Percentiles rank a stretch among this genome's conserved stretches.
These are phyloP conservation scores for Mucor saturninus DNA, from an alignment of 371 early-diverging fungal species.

Conservation along the genomic window DNA sequence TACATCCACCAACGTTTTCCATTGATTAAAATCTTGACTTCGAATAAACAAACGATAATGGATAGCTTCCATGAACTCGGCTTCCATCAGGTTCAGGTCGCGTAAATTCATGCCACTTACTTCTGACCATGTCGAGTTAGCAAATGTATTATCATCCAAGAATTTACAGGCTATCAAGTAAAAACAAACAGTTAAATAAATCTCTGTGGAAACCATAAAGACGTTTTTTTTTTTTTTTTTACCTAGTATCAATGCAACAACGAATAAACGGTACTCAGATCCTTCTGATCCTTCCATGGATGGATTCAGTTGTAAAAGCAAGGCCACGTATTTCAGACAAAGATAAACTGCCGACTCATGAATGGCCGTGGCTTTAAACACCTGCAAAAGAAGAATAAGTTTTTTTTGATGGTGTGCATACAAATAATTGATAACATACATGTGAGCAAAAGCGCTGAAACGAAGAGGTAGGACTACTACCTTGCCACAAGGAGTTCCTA, in stretches of 20 bases:
- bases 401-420: too few relatives aligned
- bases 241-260: conserved; percentile 76
- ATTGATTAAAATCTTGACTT: conserved; percentile 55
- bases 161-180: too few relatives aligned
- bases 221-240: conserved; percentile 10
- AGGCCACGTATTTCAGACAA: conserved; percentile 64
- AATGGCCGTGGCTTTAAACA: conserved; percentile 62
- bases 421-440: conserved; percentile 22
- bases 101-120: conserved; percentile 68
- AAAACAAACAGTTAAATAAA: too few relatives aligned
- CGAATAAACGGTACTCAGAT: conserved; percentile 79
- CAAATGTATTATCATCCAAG: conserved; percentile 72
- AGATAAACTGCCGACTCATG: conserved; percentile 62
- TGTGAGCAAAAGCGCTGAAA: conserved; percentile 66
- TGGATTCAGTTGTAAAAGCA: conserved; percentile 61
- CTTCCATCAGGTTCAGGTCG: conserved; percentile 73
- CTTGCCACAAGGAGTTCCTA: conserved; percentile 27
- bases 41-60: conserved; percentile 66
- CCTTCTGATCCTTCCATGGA: conserved; percentile 69
- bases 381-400: too few relatives aligned
- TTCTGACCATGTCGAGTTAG: conserved; percentile 75
- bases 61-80: conserved; percentile 68
- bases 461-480: conserved; percentile 42
- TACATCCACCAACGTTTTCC: conserved; percentile 37
- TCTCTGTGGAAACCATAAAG: too few relatives aligned